Evolutionary conservation across 768 basidiomycete species (phyloP).

Genomic region (Agrocybe chaxingu): DNA sequence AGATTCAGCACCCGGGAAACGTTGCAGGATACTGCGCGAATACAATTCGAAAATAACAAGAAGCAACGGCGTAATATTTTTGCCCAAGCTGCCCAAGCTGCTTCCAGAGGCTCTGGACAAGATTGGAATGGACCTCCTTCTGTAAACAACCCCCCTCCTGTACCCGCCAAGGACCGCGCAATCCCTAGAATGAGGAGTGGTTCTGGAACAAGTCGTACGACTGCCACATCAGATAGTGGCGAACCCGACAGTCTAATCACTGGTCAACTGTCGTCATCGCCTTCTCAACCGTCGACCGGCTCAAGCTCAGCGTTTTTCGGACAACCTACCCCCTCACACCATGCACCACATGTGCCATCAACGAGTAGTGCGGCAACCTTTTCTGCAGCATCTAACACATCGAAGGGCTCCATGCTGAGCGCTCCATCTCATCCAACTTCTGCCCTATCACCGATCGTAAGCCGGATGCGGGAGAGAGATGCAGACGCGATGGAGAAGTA

Average conservation of each 20-base stretch:
- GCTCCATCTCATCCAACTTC: slow-evolving; percentile 36
- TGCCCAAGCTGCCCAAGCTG: slow-evolving; percentile 75
- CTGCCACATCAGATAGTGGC: slow-evolving; percentile 71
- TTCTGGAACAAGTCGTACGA: slow-evolving; percentile 77
- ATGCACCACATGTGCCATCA: slow-evolving; percentile 27
- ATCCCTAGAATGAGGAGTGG: slow-evolving; percentile 70
- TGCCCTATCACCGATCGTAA: slow-evolving; percentile 74
- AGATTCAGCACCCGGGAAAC: slow-evolving; percentile 77
- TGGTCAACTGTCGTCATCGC: slow-evolving; percentile 60
- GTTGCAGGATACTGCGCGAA: slow-evolving; percentile 75
- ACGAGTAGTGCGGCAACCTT: slow-evolving; percentile 28
- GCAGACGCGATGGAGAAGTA: slow-evolving; percentile 89
- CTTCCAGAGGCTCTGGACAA: slow-evolving; percentile 46
- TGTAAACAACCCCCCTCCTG: slow-evolving; percentile 40
- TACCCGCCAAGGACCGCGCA: slow-evolving; percentile 44
- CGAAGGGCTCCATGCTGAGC: slow-evolving; percentile 33
- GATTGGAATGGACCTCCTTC: slow-evolving; percentile 52
- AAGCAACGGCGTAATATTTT: slow-evolving; percentile 68
- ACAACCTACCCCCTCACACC: slow-evolving; percentile 22
- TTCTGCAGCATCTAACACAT: slow-evolving; percentile 26
- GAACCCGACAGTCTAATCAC: slow-evolving; percentile 50
- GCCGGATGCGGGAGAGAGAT: slow-evolving; percentile 78
- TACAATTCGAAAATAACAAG: slow-evolving; percentile 78
- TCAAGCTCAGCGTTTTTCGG: slow-evolving; percentile 40
- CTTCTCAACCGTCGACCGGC: slow-evolving; percentile 50